These are phyloP conservation scores for Castanopsis chinensis DNA, from an alignment of 306 rosid genomes.

Conservation along the genomic window DNA sequence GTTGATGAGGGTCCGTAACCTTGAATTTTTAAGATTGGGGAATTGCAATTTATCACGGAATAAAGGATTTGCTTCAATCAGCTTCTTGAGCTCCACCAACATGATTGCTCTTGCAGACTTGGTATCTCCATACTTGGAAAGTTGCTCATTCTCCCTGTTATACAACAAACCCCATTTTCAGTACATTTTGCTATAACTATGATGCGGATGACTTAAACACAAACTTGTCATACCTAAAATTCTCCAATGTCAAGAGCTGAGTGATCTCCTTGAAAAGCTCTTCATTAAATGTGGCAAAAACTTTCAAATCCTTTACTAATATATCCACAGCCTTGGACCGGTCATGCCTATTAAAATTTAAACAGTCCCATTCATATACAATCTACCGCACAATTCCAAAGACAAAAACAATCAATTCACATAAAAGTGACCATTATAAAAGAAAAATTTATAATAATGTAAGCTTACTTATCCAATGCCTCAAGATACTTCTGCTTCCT, in stretches of 20 bases:
- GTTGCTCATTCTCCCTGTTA: slow-evolving; percentile 86
- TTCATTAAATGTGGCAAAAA: slow-evolving; percentile 86
- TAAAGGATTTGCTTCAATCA: slow-evolving; percentile 93
- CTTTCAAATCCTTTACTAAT: slow-evolving; percentile 86
- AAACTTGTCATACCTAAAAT: slow-evolving; percentile 59
- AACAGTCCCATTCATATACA: slow-evolving; percentile 12
- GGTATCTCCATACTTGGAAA: slow-evolving; percentile 96
- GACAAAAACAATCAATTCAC: slow-evolving; percentile 8
- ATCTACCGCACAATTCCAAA: slow-evolving; percentile 1
- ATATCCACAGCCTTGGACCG: slow-evolving; percentile 92
- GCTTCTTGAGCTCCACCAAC: slow-evolving; percentile 97
- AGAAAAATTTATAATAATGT: slow-evolving; percentile 11
- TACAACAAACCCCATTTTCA: slow-evolving; percentile 21
- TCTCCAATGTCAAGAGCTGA: slow-evolving; percentile 89
- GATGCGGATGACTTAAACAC: background rate
- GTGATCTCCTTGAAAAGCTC: slow-evolving; percentile 95
- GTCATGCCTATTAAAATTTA: slow-evolving; percentile 65
- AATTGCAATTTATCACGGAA: slow-evolving; percentile 97
- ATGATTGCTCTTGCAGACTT: slow-evolving; percentile 95
- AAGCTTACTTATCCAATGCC: slow-evolving; percentile 93
- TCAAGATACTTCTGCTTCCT: slow-evolving; percentile 97
- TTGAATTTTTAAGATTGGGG: slow-evolving; percentile 90
- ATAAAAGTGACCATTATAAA: background rate
- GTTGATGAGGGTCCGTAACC: slow-evolving; percentile 92
- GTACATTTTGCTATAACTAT: background rate